Evolutionary conservation across 305 asterid species (phyloP), one percentile per base, ranked within the genome.

Genomic region (Plantago rigida): DNA sequence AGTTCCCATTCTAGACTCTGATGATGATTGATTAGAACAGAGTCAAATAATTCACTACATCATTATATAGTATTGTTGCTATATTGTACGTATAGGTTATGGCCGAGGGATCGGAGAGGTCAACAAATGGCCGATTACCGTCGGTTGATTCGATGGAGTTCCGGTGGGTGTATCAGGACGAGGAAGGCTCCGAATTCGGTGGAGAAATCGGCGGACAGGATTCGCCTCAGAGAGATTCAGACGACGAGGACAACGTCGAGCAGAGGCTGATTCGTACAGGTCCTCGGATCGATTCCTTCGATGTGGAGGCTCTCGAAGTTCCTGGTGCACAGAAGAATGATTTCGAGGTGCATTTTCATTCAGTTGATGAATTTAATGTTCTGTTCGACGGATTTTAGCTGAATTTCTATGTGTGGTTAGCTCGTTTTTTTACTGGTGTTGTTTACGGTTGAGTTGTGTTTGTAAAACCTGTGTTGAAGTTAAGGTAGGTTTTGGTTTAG

Each of bases 161-260:
- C 68, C 84, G 98, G n/a, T 91, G 98, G 98, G 98, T 91, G 60
- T 91, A 79, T 64, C 96, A 87, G 74, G 91, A 78, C 60, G 86
- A 78, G 76, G 82, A 81, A 24, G 79, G 74, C 3, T 82, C 87
- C 0, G 88, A 76, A 2, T 22, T 22, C 2, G 26, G 26, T 22
- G 26, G 26, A 22, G 26, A 22, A 62, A 78, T 77, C 73, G 87
- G 73, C 52, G 94, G 81, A 22, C 74, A 66, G n/a, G 80, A 76
- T 51, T 74, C 78, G 65, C 79, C 85, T 57, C 80, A 53, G 66
- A 68, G 77, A 58, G 85, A 83, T 66, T 84, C 96, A 15, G 97
- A 90, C 44, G 91, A 90, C 11, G 99, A 86, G 56, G 94, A 87
- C 75, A 78, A 70, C 72, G 80, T 81, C 14, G 91, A 81, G 58